phyloP scores from a whole-genome alignment of 257 asterid genomes.

The Capsicum baccatum region DNA sequence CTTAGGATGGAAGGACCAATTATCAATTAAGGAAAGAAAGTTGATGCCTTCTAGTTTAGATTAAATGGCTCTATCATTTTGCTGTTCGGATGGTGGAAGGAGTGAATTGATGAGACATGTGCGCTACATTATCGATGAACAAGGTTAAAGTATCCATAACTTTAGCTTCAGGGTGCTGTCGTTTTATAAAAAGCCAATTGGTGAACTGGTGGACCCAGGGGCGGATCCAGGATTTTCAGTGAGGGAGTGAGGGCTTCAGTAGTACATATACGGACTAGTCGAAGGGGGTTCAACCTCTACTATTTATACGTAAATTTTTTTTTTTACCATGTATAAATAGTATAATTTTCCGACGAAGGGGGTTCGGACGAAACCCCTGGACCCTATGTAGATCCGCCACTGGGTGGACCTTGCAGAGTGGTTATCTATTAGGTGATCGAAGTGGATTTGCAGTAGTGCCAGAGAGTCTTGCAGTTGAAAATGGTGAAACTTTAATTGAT shows the following conservation, averaged over 20 bases:
- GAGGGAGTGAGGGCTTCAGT: no score
- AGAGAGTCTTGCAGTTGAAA: slow-evolving; percentile 9
- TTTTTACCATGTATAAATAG: no score
- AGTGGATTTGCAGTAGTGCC: not conserved
- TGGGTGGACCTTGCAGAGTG: not conserved
- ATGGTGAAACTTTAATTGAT: slow-evolving; percentile 1
- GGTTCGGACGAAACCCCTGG: no score
- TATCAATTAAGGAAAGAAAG: not conserved
- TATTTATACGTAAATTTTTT: no score
- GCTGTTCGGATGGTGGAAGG: not conserved
- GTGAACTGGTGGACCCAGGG: not conserved
- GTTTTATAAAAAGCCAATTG: not conserved
- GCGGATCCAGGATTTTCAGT: no score
- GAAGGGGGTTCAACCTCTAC: no score
- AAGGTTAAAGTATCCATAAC: not conserved
- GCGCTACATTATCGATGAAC: not conserved
- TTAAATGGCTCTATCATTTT: not conserved
- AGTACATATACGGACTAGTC: no score
- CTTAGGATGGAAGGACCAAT: not conserved
- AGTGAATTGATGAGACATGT: slow-evolving; percentile 13
- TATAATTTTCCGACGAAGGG: no score
- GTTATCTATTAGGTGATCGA: not conserved
- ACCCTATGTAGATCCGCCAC: no score
- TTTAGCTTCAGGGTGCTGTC: not conserved
- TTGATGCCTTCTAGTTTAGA: not conserved